A percentile compares a stretch with the other conserved stretches of the same genome.
Conservation (phyloP, 2,329 filamentous ascomycete species). For the Colletotrichum aenigma region DNA sequence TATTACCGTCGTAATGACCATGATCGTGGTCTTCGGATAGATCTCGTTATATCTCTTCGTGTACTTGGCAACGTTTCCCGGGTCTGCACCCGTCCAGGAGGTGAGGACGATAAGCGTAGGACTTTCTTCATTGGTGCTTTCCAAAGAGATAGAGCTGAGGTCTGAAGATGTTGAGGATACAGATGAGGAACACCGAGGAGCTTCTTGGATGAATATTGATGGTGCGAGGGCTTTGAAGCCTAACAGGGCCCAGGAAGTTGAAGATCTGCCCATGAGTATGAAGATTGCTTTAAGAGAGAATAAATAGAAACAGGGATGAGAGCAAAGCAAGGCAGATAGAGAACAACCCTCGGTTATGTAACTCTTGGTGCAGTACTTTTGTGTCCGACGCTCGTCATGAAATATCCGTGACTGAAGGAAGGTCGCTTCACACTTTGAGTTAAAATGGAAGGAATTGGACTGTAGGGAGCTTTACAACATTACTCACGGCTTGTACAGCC, state of each 20-base stretch:
- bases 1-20: background rate
- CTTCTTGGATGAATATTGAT: background rate
- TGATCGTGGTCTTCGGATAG: background rate
- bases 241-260: background rate
- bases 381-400: background rate
- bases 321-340: no score
- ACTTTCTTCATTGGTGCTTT: background rate
- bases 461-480: background rate
- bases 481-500: background rate
- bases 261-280: background rate
- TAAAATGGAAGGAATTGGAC: background rate
- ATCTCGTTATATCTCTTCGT: background rate
- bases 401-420: background rate
- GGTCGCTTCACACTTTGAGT: background rate
- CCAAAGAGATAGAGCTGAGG: background rate
- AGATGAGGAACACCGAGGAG: background rate
- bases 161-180: background rate
- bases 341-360: background rate
- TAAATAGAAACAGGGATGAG: background rate
- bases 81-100: background rate
- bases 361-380: background rate
- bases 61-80: background rate
- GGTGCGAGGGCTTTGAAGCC: background rate
- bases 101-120: background rate
- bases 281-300: background rate